A percentile compares a stretch with the other conserved stretches of the same genome.
Evolutionary conservation across 192 early-diverging fungal species (phyloP).

Genomic region (Backusella australiensis): DNA sequence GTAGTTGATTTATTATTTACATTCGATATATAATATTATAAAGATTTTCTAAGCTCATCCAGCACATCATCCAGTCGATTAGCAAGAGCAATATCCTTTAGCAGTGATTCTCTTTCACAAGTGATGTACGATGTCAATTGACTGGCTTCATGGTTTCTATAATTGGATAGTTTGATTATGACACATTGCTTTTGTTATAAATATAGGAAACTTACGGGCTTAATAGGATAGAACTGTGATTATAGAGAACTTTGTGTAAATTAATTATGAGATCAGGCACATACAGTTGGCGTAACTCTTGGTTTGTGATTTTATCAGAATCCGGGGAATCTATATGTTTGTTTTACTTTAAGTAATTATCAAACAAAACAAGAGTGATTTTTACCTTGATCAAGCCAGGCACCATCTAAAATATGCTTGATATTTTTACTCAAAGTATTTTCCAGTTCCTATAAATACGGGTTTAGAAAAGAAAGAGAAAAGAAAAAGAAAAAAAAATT

Average conservation of each 20-base stretch:
- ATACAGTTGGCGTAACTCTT: background rate
- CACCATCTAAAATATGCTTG: background rate
- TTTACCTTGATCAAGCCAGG: background rate
- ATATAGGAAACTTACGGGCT: background rate
- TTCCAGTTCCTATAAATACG: background rate
- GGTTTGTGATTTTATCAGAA: background rate
- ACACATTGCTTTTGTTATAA: background rate
- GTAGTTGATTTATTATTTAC: background rate
- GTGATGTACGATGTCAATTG: background rate
- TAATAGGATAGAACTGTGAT: background rate
- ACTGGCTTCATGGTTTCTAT: background rate
- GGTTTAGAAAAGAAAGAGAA: background rate
- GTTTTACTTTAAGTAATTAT: no score
- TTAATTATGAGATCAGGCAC: background rate
- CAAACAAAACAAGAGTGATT: no score
- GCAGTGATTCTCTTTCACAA: background rate
- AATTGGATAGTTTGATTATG: background rate
- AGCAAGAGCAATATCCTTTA: background rate
- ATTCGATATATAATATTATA: background rate
- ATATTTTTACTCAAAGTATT: background rate
- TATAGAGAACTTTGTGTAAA: conserved; percentile 3
- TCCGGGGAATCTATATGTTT: background rate
- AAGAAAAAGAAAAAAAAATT: background rate
- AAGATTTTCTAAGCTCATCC: background rate
- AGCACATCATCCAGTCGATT: background rate